Percentiles rank a stretch among this genome's conserved stretches.
Conservation (phyloP, 208 protist genomes). For the Trypanosoma mega region DNA sequence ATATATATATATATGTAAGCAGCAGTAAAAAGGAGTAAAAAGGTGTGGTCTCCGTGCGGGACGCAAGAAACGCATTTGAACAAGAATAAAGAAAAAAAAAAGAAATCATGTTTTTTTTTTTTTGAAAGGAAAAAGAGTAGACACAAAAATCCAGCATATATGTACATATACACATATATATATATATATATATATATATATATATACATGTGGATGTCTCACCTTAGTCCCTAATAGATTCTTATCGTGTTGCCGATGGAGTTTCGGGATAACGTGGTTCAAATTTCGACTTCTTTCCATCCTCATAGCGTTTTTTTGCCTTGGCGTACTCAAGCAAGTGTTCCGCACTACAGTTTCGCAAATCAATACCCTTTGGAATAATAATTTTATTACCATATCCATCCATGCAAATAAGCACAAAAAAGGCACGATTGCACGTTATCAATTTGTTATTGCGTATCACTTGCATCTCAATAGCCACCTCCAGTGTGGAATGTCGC, state of each 20-base stretch:
- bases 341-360: conserved; percentile 27
- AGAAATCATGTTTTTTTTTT: no score
- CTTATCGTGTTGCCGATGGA: background rate
- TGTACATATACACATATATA: conserved; percentile 69
- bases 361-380: conserved; percentile 39
- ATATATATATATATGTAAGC: no score
- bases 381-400: conserved; percentile 15
- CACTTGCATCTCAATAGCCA: conserved; percentile 28
- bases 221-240: background rate
- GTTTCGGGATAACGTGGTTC: background rate
- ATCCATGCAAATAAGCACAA: conserved; percentile 41
- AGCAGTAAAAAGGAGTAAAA: no score
- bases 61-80: no score
- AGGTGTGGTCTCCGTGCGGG: no score
- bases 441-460: conserved; percentile 23
- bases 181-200: conserved; percentile 25
- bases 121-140: no score
- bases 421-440: conserved; percentile 41
- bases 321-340: conserved; percentile 29
- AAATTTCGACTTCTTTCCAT: conserved; percentile 1
- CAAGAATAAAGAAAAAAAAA: no score
- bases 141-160: no score
- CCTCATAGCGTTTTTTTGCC: conserved; percentile 15
- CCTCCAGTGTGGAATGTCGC: conserved; percentile 31
- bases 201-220: background rate